Evolutionary conservation across 2,329 filamentous ascomycete species (phyloP).

Genomic region (Ophiocordyceps robertsii): DNA sequence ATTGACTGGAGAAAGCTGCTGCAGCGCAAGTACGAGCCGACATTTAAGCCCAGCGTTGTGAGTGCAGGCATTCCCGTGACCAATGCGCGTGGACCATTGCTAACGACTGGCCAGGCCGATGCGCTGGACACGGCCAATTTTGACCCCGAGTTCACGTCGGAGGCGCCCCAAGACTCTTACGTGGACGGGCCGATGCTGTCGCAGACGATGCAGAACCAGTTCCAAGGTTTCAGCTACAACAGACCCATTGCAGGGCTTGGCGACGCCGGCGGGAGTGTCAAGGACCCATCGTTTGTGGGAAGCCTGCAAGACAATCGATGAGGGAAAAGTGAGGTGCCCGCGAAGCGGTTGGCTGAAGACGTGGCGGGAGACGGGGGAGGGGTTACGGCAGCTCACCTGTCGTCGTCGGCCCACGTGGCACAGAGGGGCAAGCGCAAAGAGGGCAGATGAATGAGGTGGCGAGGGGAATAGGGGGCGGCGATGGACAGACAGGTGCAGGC

Average conservation of each 20-base stretch:
- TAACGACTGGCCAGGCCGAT: constrained; percentile 41
- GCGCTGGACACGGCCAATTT: constrained; percentile 90
- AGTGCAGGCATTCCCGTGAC: constrained; percentile 26
- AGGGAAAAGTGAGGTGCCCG: constrained; percentile 5
- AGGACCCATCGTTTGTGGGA: constrained; percentile 61
- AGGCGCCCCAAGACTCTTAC: constrained; percentile 81
- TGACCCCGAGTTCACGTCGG: constrained; percentile 79
- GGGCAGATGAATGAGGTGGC: not conserved
- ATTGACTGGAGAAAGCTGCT: constrained; percentile 98
- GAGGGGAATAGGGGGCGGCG: not conserved
- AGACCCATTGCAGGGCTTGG: constrained; percentile 84
- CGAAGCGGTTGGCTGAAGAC: not conserved
- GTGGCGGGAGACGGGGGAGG: too few species aligned
- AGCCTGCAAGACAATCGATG: constrained; percentile 39
- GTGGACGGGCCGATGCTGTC: constrained; percentile 85
- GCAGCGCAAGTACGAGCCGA: constrained; percentile 95
- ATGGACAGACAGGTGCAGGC: not conserved
- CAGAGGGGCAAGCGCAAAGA: not conserved
- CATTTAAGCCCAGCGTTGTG: constrained; percentile 94
- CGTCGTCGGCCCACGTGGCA: not conserved
- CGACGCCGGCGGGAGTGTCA: constrained; percentile 87
- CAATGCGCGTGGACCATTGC: not conserved
- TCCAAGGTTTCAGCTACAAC: constrained; percentile 94
- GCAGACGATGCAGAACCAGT: constrained; percentile 94
- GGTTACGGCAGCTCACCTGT: not conserved